Evolutionary conservation across 2,329 filamentous ascomycete species (phyloP).

Genomic region (Huntiella decipiens): DNA sequence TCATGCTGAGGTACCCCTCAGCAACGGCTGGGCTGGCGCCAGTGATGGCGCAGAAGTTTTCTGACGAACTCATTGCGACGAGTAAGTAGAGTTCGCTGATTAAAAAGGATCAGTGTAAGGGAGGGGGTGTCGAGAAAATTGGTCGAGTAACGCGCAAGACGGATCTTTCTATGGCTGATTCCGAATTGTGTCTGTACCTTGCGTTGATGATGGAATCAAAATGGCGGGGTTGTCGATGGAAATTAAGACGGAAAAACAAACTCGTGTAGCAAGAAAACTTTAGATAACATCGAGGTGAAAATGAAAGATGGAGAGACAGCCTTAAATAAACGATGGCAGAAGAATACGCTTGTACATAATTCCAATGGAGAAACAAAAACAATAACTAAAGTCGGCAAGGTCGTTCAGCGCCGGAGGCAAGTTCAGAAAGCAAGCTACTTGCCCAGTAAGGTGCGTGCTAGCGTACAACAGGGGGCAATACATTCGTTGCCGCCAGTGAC

Average conservation of each 20-base stretch:
- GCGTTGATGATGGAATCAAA: neutral
- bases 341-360: neutral
- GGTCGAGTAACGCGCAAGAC: neutral
- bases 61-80: slow-evolving; percentile 45
- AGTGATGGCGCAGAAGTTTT: slow-evolving; percentile 67
- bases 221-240: neutral
- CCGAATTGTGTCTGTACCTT: too few relatives aligned
- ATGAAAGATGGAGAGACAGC: neutral
- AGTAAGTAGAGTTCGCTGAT: too few relatives aligned
- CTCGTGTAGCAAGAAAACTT: neutral
- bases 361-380: neutral
- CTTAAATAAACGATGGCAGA: neutral
- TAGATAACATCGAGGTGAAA: neutral
- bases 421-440: too few relatives aligned
- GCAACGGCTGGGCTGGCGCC: slow-evolving; percentile 55
- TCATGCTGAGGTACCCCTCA: slow-evolving; percentile 63
- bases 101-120: too few relatives aligned
- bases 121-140: neutral
- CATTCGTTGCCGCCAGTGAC: too few relatives aligned
- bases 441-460: too few relatives aligned
- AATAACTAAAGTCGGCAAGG: too few relatives aligned
- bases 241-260: neutral
- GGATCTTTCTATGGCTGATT: neutral
- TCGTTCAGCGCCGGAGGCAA: too few relatives aligned
- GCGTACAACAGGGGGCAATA: too few relatives aligned